Evolutionary conservation across 2,329 filamentous ascomycete genomes (phyloP), one percentile per base, ranked within the genome.

Genomic region (Fusarium hostae): DNA sequence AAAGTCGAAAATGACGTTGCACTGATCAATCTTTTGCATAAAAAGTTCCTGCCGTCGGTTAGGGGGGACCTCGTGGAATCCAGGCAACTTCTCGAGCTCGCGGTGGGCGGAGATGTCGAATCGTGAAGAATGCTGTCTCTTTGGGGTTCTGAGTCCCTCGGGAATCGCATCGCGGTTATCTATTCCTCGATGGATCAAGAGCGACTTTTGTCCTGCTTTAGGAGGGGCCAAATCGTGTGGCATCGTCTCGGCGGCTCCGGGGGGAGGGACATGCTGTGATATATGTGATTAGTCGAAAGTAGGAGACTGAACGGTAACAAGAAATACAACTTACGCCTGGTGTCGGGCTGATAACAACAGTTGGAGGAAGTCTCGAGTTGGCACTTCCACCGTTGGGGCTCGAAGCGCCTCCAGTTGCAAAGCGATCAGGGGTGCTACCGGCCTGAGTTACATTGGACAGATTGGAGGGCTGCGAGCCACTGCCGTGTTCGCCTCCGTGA

Each of bases 1-100:
- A 85, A 99, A 99, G 84, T 99, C 96, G 80, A 99, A 99, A 78
- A 99, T 99, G 85, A 99, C 97, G 80, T 99, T 99, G 86, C 96
- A 99, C 82, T 99, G 96, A 78, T 98, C 96, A 76, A 99, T 96
- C 87, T 99, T 99, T 80, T 98, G 95, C 95, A 99, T 98, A 84
- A 99, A 99, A 22, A 99, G 89, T 76, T 98, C 95, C 83, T 98
- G 95, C 69, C 96, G 90, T 71, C 95, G 91, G 80, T 97, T 97
- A 20, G 96, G 96, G 15, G 95, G 93, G 30, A 98, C 96, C 82
- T 99, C 96, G 78, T 99, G 96, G 82, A 99, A 99, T 39, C 96
- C 96, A 3, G 96, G 95, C 28, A 99, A 87, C 84, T 99, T 99
- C 82, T 99, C 96, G 55, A 99, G 87, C 82, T 99, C 96, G 78